Evolutionary conservation across 179 eudicot genomes (phyloP), one percentile per base, ranked within the genome.

Genomic region (Camellia oleifera): DNA sequence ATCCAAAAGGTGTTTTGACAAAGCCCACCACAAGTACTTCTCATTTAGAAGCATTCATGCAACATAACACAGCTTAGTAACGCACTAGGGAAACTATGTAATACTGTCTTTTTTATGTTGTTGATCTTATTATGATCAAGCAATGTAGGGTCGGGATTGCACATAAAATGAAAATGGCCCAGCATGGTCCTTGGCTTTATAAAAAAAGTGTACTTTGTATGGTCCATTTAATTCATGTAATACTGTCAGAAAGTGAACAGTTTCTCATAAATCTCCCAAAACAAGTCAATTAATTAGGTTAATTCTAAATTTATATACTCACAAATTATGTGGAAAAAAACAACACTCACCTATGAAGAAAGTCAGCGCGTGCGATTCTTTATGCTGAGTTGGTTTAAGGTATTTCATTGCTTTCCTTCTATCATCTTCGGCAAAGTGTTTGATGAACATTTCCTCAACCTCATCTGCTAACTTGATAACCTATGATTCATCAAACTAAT

Each of bases 361-460:
- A 65, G 98, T 96, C 10, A 91, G 88, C 20, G 88, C 82, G 83
- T 96, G 99, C 8, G 99, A 96, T 69, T 94, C 99, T 85, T 89
- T 90, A 54, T 83, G 88, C 74, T 90, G 98, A 74, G 89, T 88
- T 13, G 98, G 99, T 72, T 89, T 96, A 15, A 96, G 92, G 88
- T 96, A 96, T 77, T 89, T 94, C 98, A 94, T 92, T 69, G 97
- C 99, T 83, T 89, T 96, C 64, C 89, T 87, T 84, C 80, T 86
- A 76, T 96, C 92, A 81, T 92, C 99, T 78, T 91, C 81, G 8
- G 97, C 90, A 64, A 92, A 94, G 77, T 96, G 88, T 84, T 91
- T 91, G 46, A 89, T 83, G 80, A 96, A 94, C 12, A 85, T 82
- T 61, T 92, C 91, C 84, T 96, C 98, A 83, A 92, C 90, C 54